Evolutionary conservation across 2,329 filamentous ascomycete genomes (phyloP), one percentile per base, ranked within the genome.

Genomic region (Aspergillus thermomutatus): DNA sequence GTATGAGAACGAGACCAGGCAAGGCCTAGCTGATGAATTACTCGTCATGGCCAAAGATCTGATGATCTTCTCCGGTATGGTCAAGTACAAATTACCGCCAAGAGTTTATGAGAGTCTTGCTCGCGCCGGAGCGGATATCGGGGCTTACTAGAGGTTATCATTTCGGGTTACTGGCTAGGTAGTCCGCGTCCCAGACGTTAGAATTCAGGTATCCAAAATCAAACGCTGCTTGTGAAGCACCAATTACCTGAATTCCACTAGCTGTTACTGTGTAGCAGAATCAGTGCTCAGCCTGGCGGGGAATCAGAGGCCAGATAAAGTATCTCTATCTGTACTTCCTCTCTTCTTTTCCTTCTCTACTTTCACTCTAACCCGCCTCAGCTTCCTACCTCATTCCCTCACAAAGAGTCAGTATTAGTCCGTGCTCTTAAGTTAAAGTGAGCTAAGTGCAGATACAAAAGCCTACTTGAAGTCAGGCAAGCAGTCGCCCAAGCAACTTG

Each of bases 31-130:
- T 52, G 86, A 88, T 56, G 82, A 88, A 67, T 79, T 95, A 68
- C 84, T 89, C 77, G 85, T 89, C 72, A 91, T 90, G 78, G 92
- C 90, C 41, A 87, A 92, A 73, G 93, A 97, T 75, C 76, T 97
- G 67, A 96, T 94, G 79, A 89, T 94, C 14, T 97, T 96, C 79
- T 93, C 92, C 17, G 93, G 92, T 55, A 86, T 96, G 82, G 86
- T 97, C 70, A 87, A 90, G 69, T 97, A 96, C 77, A 87, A 94
- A 69, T 83, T 97, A 77, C 91, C 91, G 51, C 89, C 90, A 40
- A 84, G 90, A 68, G 82, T 97, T 54, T 93, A 95, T 76, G 93
- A 97, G 79, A 90, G 89, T 61, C 79, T 97, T 69, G 92, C 92
- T 50, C 85, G 88, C 69, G 91, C 90, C 43, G 90, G 89, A 50